A percentile compares a stretch with the other conserved stretches of the same genome.
Conservation (phyloP, 1,284 basidiomycete genomes). For the Heterobasidion annosum region DNA sequence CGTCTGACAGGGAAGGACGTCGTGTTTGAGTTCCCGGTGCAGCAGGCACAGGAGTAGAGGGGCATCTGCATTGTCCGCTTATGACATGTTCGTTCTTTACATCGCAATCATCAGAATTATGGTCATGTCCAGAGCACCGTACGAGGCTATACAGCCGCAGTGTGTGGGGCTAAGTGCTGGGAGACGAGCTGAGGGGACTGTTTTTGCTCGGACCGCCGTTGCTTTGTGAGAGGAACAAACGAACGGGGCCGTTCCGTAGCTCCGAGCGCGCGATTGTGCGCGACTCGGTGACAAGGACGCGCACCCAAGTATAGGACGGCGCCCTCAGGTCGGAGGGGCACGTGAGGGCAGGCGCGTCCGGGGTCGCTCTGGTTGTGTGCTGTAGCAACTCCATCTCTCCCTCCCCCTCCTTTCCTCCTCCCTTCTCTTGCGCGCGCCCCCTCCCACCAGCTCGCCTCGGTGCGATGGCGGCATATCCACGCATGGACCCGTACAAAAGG, state of each 20-base stretch:
- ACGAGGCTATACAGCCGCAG: background rate
- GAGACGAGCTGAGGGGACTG: background rate
- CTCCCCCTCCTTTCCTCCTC: conserved; percentile 6
- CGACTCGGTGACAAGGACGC: background rate
- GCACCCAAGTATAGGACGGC: background rate
- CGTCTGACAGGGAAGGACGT: conserved; percentile 93
- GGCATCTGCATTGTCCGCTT: conserved; percentile 8
- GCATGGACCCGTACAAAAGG: conserved; percentile 53
- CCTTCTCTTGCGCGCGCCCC: conserved; percentile 11
- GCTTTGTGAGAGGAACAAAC: no score
- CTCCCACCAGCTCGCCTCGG: conserved; percentile 13
- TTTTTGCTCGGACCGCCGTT: background rate
- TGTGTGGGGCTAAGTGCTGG: background rate
- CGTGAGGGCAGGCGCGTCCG: background rate
- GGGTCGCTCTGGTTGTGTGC: background rate
- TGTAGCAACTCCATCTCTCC: conserved; percentile 5
- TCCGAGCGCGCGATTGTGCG: background rate
- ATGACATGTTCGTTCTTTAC: conserved; percentile 21
- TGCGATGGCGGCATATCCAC: conserved; percentile 26
- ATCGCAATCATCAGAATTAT: conserved; percentile 21
- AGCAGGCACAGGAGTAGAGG: conserved; percentile 47
- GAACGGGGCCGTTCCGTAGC: no score
- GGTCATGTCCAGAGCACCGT: conserved; percentile 13
- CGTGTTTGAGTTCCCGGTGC: conserved; percentile 80
- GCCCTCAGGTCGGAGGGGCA: background rate